Evolutionary conservation across 2,329 filamentous ascomycete species (phyloP).

Genomic region (Penicillium sp.): DNA sequence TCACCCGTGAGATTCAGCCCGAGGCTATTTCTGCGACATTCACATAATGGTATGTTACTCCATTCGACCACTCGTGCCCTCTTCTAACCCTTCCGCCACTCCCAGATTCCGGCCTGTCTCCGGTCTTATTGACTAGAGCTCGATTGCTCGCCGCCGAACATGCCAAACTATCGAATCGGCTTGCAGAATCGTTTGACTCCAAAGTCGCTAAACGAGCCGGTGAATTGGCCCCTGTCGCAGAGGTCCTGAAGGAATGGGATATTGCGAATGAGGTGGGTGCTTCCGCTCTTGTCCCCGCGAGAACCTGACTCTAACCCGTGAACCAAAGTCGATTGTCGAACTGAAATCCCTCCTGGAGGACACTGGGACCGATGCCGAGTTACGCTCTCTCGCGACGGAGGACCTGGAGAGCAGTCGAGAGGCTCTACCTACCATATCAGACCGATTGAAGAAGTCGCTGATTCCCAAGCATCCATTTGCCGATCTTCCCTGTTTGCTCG

Average conservation of each 20-base stretch:
- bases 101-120: slow-evolving; percentile 44
- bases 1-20: slow-evolving; percentile 32
- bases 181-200: slow-evolving; percentile 54
- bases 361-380: slow-evolving; percentile 54
- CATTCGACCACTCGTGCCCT: background rate
- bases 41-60: slow-evolving; percentile 30
- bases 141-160: slow-evolving; percentile 55
- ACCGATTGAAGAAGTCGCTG: slow-evolving; percentile 67
- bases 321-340: slow-evolving; percentile 55
- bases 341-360: slow-evolving; percentile 74
- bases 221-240: slow-evolving; percentile 51
- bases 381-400: slow-evolving; percentile 56
- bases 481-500: slow-evolving; percentile 80
- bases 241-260: slow-evolving; percentile 55
- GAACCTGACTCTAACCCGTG: background rate
- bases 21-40: slow-evolving; percentile 24
- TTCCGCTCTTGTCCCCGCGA: background rate
- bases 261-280: slow-evolving; percentile 51
- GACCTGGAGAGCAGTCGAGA: slow-evolving; percentile 66
- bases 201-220: slow-evolving; percentile 55
- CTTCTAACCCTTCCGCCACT: slow-evolving; percentile 13
- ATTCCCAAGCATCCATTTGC: slow-evolving; percentile 88
- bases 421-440: slow-evolving; percentile 59
- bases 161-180: slow-evolving; percentile 48
- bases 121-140: slow-evolving; percentile 54